Conservation (phyloP, 306 rosid genomes). For the Sechiopsis laciniata region DNA sequence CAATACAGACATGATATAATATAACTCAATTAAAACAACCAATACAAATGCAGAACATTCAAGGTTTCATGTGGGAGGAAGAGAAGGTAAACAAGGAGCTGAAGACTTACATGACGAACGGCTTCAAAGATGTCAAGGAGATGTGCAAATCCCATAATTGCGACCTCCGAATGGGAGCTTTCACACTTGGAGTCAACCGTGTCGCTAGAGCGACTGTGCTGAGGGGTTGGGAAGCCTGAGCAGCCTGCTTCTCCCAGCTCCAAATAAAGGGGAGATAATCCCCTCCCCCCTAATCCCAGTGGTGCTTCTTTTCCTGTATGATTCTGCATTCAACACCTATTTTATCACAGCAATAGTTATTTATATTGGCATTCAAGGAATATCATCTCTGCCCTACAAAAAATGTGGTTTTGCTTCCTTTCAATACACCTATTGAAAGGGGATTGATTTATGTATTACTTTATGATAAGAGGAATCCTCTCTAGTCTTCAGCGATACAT, state of each 20-base stretch:
- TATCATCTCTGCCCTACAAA: neutral
- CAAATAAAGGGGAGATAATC: constrained; percentile 12
- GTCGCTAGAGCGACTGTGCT: constrained; percentile 84
- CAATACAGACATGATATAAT: neutral
- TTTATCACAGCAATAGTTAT: neutral
- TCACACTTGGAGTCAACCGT: constrained; percentile 74
- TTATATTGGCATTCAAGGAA: neutral
- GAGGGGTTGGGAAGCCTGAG: constrained; percentile 94
- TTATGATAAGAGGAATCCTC: neutral
- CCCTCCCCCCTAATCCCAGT: neutral
- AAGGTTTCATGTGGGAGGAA: constrained; percentile 97
- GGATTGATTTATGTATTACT: constrained; percentile 1
- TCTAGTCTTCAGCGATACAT: neutral
- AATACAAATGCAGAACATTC: constrained; percentile 61
- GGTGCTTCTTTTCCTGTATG: constrained; percentile 19
- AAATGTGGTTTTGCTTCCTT: constrained; percentile 5
- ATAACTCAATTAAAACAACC: neutral
- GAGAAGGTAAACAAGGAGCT: constrained; percentile 74
- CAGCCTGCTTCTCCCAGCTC: constrained; percentile 5
- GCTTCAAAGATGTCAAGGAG: constrained; percentile 77
- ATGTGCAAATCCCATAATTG: constrained; percentile 78
- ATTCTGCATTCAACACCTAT: neutral
- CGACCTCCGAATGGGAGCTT: constrained; percentile 93
- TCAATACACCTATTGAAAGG: neutral
- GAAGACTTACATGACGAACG: constrained; percentile 60